Conservation (phyloP, 441 rosid species). For the Populus trichocarpa region DNA sequence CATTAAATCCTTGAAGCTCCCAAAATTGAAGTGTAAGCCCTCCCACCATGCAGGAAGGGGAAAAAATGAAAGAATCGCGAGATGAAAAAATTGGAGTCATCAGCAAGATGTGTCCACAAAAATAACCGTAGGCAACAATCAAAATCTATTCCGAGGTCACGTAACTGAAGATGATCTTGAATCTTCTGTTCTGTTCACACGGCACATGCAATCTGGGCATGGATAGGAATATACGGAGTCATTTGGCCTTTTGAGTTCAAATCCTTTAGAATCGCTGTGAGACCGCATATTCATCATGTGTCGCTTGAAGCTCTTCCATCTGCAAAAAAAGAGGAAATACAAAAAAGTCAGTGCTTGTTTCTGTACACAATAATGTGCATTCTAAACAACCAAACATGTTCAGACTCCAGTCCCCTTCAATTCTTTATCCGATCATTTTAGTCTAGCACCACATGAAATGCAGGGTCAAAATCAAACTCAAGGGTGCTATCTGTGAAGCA, state of each 20-base stretch:
- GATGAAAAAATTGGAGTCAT: conserved; percentile 37
- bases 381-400: neutral
- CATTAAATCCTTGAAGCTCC: conserved; percentile 37
- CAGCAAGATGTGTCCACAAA: conserved; percentile 25
- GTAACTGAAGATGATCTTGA: conserved; percentile 48
- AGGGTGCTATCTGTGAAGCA: neutral
- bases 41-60: conserved; percentile 25
- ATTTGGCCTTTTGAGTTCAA: conserved; percentile 83
- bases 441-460: neutral
- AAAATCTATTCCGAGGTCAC: conserved; percentile 33
- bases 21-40: conserved; percentile 38
- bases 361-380: neutral
- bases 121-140: conserved; percentile 20
- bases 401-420: neutral
- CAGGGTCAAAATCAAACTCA: neutral
- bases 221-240: conserved; percentile 92
- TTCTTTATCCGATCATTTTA: neutral
- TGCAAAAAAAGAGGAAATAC: conserved; percentile 17
- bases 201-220: conserved; percentile 99
- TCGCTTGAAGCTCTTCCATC: conserved; percentile 94
- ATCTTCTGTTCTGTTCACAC: conserved; percentile 55
- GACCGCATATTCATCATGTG: conserved; percentile 91
- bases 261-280: conserved; percentile 92
- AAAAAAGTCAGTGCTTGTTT: neutral
- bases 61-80: conserved; percentile 61